Conservation (phyloP, 2,329 filamentous ascomycete genomes). For the Neonectria punicea region DNA sequence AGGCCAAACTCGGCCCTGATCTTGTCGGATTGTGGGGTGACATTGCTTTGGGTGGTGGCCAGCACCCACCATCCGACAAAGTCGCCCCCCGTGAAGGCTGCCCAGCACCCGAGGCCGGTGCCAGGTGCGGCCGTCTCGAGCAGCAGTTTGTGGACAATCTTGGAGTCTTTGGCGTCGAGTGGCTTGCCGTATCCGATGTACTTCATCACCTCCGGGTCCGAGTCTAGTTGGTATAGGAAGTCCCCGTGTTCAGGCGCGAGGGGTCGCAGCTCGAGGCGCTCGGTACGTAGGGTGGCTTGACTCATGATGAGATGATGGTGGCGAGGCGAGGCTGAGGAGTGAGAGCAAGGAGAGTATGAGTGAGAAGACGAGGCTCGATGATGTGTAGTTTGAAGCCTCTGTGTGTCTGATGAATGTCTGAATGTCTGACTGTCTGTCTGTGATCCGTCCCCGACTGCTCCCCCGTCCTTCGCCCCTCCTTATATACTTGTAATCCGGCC, state of each 20-base stretch:
- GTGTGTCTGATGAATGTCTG: neutral
- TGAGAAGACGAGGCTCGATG: neutral
- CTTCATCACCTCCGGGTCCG: slow-evolving; percentile 35
- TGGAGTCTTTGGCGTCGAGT: slow-evolving; percentile 30
- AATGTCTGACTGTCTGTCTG: neutral
- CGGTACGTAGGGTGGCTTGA: slow-evolving; percentile 34
- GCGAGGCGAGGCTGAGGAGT: neutral
- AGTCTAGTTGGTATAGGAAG: slow-evolving; percentile 35
- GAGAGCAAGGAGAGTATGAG: neutral
- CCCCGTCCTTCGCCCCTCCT: neutral
- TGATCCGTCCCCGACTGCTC: neutral
- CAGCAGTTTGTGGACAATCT: slow-evolving; percentile 37
- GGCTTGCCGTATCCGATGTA: slow-evolving; percentile 40
- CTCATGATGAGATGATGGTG: slow-evolving; percentile 19
- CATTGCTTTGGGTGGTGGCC: slow-evolving; percentile 30
- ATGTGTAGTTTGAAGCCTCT: neutral
- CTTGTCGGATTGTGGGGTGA: slow-evolving; percentile 7
- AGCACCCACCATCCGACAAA: slow-evolving; percentile 47
- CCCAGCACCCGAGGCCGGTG: slow-evolving; percentile 37
- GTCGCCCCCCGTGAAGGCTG: slow-evolving; percentile 34
- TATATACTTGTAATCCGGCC: neutral
- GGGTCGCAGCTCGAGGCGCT: slow-evolving; percentile 32
- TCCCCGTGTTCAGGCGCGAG: slow-evolving; percentile 33
- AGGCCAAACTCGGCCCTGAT: slow-evolving; percentile 42
- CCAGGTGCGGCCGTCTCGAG: slow-evolving; percentile 35